Conservation (phyloP, 345 rosid species). For the Barbarea vulgaris region DNA sequence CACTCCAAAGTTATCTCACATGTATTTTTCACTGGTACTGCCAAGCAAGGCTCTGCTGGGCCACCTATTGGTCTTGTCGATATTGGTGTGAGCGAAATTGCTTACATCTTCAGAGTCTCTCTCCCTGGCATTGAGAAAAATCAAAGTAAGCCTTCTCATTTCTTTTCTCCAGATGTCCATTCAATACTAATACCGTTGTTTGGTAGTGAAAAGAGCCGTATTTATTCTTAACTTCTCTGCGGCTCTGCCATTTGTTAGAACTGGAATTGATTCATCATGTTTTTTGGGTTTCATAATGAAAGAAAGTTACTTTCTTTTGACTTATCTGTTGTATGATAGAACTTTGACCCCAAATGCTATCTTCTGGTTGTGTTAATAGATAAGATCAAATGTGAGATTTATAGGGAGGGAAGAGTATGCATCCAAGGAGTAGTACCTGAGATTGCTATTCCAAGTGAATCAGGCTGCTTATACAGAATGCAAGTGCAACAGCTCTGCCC, state of each 20-base stretch:
- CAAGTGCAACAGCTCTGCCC: constrained; percentile 55
- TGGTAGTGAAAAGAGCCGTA: neutral
- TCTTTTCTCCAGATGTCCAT: neutral
- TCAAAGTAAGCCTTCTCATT: constrained; percentile 49
- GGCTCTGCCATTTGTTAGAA: neutral
- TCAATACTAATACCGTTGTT: neutral
- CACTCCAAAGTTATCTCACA: constrained; percentile 40
- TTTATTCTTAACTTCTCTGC: too few relatives aligned
- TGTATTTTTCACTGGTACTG: constrained; percentile 56
- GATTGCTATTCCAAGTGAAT: constrained; percentile 40
- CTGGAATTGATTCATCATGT: neutral
- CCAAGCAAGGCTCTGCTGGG: constrained; percentile 51
- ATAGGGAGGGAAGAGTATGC: constrained; percentile 58
- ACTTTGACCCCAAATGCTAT: constrained; percentile 9
- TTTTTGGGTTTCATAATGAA: constrained; percentile 1
- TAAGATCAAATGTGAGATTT: constrained; percentile 56
- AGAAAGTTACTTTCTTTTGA: constrained; percentile 1
- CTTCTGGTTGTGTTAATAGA: constrained; percentile 38
- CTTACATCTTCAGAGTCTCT: constrained; percentile 72
- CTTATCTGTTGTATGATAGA: constrained; percentile 7
- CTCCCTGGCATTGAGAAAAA: constrained; percentile 63
- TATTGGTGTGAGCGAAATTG: constrained; percentile 60
- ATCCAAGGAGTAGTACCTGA: constrained; percentile 55
- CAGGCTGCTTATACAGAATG: constrained; percentile 42
- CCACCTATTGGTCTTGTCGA: constrained; percentile 70